These are phyloP conservation scores for Apium graveolens DNA, from an alignment of 129 eudicot species.

Conservation along the genomic window DNA sequence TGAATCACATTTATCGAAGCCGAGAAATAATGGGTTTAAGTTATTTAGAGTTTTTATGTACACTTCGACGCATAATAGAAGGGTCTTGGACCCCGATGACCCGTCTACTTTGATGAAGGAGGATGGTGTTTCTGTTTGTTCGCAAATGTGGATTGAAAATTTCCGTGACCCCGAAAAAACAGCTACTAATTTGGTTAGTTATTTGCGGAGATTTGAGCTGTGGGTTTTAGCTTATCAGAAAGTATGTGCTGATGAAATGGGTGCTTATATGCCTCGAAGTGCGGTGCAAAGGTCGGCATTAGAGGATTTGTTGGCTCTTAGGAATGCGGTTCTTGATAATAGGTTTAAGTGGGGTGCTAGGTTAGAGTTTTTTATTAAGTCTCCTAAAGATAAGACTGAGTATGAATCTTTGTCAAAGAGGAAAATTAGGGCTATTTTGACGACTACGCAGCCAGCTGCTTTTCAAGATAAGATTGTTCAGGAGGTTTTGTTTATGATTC, in stretches of 20 bases:
- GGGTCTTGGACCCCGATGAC: conserved; percentile 47
- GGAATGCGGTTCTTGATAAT: conserved; percentile 73
- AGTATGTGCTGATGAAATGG: conserved; percentile 72
- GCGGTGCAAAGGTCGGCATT: conserved; percentile 54
- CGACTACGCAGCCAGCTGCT: conserved; percentile 53
- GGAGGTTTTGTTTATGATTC: conserved; percentile 83
- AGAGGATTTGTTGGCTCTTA: conserved; percentile 57
- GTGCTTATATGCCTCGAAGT: conserved; percentile 71
- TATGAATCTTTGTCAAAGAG: conserved; percentile 59
- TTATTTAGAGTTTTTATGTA: conserved; percentile 36
- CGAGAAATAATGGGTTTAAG: conserved; percentile 24
- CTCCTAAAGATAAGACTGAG: conserved; percentile 66
- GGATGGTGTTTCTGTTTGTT: conserved; percentile 69
- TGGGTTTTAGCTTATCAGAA: conserved; percentile 92
- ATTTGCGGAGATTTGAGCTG: conserved; percentile 65
- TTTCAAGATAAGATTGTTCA: conserved; percentile 92
- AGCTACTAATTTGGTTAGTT: conserved; percentile 44
- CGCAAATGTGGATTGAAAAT: conserved; percentile 76
- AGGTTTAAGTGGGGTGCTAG: conserved; percentile 75
- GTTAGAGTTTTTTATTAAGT: conserved; percentile 52
- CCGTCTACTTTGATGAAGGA: conserved; percentile 82
- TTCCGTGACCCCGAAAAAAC: conserved; percentile 55
- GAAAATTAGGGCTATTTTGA: conserved; percentile 61
- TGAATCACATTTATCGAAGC: conserved; percentile 1
- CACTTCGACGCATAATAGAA: conserved; percentile 33